Conservation (phyloP, 345 rosid species). For the Eucalyptus caleyi region DNA sequence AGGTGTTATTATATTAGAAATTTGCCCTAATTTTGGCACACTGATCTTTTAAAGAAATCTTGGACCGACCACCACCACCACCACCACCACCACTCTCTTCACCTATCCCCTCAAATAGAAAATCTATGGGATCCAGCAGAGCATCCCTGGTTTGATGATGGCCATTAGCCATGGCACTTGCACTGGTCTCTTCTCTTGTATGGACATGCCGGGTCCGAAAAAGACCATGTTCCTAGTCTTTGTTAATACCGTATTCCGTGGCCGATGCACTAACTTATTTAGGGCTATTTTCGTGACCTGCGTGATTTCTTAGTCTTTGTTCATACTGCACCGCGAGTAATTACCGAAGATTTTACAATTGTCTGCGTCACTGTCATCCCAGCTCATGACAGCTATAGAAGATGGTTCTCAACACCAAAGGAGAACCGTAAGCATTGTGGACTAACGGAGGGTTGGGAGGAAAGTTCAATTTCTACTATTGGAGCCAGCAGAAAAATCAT, state of each 20-base stretch:
- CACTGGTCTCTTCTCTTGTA: background rate
- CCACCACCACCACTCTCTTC: background rate
- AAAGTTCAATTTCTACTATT: background rate
- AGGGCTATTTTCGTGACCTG: background rate
- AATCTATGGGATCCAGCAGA: background rate
- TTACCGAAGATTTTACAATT: background rate
- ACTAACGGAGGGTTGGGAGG: background rate
- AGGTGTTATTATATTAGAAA: background rate
- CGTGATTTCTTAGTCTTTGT: background rate
- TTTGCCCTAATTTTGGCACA: background rate
- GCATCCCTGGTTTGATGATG: background rate
- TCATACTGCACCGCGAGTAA: background rate
- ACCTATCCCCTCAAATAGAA: background rate
- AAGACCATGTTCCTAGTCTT: background rate
- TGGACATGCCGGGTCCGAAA: background rate
- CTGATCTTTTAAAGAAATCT: background rate
- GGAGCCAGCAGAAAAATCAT: background rate
- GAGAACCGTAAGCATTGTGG: background rate
- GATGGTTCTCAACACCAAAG: background rate
- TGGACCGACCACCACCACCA: background rate
- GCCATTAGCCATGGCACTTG: background rate
- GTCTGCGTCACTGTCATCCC: background rate
- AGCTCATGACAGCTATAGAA: background rate
- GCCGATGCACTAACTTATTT: background rate
- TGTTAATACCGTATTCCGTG: background rate